These are phyloP conservation scores for Cyclotella kingstonii DNA, from an alignment of 108 stramenopile species.

Conservation along the genomic window DNA sequence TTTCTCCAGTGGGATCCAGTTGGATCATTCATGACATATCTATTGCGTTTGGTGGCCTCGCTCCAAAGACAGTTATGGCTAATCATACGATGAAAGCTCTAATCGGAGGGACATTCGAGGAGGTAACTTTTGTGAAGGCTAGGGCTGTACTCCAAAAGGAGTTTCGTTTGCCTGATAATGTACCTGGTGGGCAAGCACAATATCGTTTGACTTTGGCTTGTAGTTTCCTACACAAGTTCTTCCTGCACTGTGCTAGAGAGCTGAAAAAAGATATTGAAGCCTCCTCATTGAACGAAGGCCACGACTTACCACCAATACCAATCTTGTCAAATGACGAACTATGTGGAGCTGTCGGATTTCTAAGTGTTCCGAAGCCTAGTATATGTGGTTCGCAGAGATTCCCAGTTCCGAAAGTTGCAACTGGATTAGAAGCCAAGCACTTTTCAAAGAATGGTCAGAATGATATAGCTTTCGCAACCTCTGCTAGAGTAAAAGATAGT, in stretches of 20 bases:
- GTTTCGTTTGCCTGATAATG: constrained; percentile 70
- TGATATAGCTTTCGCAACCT: not conserved
- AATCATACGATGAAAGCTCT: constrained; percentile 59
- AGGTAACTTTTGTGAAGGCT: constrained; percentile 60
- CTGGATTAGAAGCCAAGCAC: constrained; percentile 63
- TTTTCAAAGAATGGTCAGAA: constrained; percentile 18
- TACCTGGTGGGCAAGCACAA: constrained; percentile 91
- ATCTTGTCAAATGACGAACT: constrained; percentile 46
- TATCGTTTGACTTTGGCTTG: constrained; percentile 86
- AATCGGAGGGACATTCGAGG: constrained; percentile 60
- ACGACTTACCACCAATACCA: constrained; percentile 44
- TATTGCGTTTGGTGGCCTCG: constrained; percentile 94
- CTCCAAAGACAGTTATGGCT: constrained; percentile 84
- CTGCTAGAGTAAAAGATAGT: too few relatives aligned
- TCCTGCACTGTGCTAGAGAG: constrained; percentile 53
- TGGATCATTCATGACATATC: constrained; percentile 66
- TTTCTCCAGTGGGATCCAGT: constrained; percentile 33
- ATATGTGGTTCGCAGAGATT: constrained; percentile 77
- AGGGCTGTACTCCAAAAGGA: constrained; percentile 67
- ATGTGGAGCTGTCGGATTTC: constrained; percentile 61
- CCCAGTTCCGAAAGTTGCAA: constrained; percentile 65
- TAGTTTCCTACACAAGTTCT: constrained; percentile 88
- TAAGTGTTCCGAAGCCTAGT: constrained; percentile 76
- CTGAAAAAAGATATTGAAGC: constrained; percentile 53
- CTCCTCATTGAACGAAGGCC: constrained; percentile 14